These are phyloP conservation scores for Penicillium salamii DNA, from an alignment of 495 filamentous ascomycete genomes.

Conservation along the genomic window DNA sequence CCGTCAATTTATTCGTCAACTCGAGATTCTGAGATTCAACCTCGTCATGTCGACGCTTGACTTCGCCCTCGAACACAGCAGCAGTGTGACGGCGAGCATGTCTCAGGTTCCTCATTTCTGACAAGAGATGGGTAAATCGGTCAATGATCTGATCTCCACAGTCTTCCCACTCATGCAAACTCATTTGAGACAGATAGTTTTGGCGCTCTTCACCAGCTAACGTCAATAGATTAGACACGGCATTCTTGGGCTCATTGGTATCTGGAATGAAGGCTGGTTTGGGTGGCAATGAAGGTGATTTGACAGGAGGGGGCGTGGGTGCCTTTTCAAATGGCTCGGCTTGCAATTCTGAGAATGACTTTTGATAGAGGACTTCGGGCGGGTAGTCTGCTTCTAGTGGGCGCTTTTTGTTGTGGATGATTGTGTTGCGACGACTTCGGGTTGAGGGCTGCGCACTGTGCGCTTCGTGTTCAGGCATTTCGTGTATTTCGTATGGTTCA, in stretches of 20 bases:
- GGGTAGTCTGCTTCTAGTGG: conserved; percentile 42
- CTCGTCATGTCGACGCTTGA: conserved; percentile 47
- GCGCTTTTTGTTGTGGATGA: conserved; percentile 32
- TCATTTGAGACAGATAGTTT: conserved; percentile 61
- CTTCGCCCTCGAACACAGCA: conserved; percentile 66
- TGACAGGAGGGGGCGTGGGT: conserved; percentile 23
- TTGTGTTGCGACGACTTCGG: conserved; percentile 19
- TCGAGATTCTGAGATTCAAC: conserved; percentile 36
- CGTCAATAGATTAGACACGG: conserved; percentile 26
- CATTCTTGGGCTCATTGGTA: conserved; percentile 22
- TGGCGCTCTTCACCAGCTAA: conserved; percentile 47
- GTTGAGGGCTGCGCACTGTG: background rate
- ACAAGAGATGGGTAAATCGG: conserved; percentile 61
- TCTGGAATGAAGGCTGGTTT: conserved; percentile 8
- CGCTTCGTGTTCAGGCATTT: background rate
- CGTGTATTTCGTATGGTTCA: too few relatives aligned
- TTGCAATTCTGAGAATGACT: conserved; percentile 42
- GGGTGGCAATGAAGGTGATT: conserved; percentile 22
- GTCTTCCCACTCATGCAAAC: conserved; percentile 75
- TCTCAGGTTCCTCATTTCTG: conserved; percentile 61
- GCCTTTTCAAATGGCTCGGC: conserved; percentile 44
- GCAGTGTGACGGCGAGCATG: conserved; percentile 63
- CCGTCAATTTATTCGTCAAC: conserved; percentile 37
- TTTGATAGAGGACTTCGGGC: conserved; percentile 38
- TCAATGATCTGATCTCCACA: conserved; percentile 78